phyloP scores from a whole-genome alignment of 2,329 filamentous ascomycete genomes.

The Thielaviopsis euricoi region DNA sequence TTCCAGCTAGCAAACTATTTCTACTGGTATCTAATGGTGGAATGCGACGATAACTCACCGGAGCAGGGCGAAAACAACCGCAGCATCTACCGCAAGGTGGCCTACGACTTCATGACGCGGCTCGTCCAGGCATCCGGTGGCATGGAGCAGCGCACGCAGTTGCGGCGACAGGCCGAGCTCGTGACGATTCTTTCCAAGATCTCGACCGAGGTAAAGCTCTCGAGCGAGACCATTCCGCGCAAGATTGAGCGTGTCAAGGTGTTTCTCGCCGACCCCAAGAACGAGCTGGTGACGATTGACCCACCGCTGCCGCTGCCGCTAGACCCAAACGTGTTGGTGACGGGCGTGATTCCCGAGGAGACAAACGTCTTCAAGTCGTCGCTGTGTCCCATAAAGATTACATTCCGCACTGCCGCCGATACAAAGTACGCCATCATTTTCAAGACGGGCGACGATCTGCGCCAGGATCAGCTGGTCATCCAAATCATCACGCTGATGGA shows the following conservation, averaged over 20 bases:
- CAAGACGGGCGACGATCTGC: conserved; percentile 90
- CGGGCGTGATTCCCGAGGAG: conserved; percentile 67
- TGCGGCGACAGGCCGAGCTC: conserved; percentile 78
- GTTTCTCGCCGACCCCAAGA: conserved; percentile 73
- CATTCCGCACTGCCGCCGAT: conserved; percentile 67
- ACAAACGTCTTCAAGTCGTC: conserved; percentile 92
- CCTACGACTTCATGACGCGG: conserved; percentile 90
- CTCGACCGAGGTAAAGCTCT: conserved; percentile 71
- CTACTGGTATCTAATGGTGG: conserved; percentile 97
- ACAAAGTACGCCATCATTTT: conserved; percentile 83
- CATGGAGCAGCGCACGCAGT: conserved; percentile 52
- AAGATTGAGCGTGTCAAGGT: conserved; percentile 78
- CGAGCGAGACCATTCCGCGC: conserved; percentile 57
- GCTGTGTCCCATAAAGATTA: conserved; percentile 75
- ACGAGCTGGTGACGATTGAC: conserved; percentile 70
- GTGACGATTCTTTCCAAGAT: conserved; percentile 77
- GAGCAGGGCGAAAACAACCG: conserved; percentile 61
- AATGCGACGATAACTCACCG: conserved; percentile 71
- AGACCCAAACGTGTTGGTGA: conserved; percentile 66
- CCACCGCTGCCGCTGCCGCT: conserved; percentile 76
- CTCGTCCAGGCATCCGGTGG: conserved; percentile 58
- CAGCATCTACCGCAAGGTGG: conserved; percentile 79
- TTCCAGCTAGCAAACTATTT: conserved; percentile 88
- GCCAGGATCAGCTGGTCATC: conserved; percentile 93
- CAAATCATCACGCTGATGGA: conserved; percentile 98